Percentiles rank a stretch among this genome's conserved stretches.
Conservation (phyloP, 805 yeast species). For the Sugiyamaella mastotermitis region DNA sequence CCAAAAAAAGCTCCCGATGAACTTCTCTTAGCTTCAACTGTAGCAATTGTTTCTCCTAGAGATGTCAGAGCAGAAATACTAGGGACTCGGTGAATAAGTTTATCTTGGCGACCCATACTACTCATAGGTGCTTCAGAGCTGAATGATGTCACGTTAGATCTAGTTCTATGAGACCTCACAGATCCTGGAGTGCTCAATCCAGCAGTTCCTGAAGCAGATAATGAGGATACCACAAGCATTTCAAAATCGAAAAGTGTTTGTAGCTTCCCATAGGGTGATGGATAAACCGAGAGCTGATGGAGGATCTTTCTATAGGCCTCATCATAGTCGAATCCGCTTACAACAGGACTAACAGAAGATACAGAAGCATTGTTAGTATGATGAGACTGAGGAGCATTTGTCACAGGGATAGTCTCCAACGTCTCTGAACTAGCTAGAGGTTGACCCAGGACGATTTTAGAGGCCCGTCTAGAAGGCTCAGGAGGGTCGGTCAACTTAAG, state of each 20-base stretch:
- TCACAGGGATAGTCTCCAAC: conserved; percentile 1
- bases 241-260: conserved; percentile 23
- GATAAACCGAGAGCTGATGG: conserved; percentile 19
- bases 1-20: conserved; percentile 14
- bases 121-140: conserved; percentile 16
- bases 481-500: conserved; percentile 11
- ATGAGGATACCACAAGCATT: conserved; percentile 22
- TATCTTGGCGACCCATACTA: conserved; percentile 2
- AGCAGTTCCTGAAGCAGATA: conserved; percentile 6
- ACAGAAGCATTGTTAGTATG: neutral
- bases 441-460: conserved; percentile 3
- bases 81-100: conserved; percentile 6
- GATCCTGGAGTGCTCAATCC: conserved; percentile 17
- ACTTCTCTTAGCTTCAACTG: conserved; percentile 21
- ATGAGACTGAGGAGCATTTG: conserved; percentile 1
- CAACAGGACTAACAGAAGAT: neutral
- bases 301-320: conserved; percentile 22
- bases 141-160: conserved; percentile 16
- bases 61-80: conserved; percentile 16
- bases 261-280: conserved; percentile 25
- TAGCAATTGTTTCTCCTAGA: conserved; percentile 20
- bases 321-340: conserved; percentile 16
- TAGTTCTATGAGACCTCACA: conserved; percentile 14
- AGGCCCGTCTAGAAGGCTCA: conserved; percentile 8
- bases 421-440: conserved; percentile 3